Conservation (phyloP, 441 rosid genomes). For the Croton laevigatus region DNA sequence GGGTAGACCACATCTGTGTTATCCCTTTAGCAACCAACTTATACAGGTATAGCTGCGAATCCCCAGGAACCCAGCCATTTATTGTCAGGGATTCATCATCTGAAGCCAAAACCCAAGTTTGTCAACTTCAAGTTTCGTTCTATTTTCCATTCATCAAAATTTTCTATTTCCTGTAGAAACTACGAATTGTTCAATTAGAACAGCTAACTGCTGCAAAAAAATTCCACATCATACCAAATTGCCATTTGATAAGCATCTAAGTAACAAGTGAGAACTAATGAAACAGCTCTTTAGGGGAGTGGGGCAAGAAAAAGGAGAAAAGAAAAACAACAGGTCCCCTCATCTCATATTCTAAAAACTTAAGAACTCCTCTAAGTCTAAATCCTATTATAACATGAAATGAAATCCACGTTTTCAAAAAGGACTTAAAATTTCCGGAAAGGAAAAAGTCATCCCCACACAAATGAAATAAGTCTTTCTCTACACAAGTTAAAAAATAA, state of each 20-base stretch:
- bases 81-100: not conserved
- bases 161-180: not conserved
- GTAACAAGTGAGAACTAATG: not conserved
- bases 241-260: not conserved
- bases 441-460: not conserved
- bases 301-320: not conserved
- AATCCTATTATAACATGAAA: conserved; percentile 2
- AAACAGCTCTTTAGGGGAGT: not conserved
- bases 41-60: not conserved
- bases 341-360: too few species aligned
- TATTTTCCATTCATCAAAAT: not conserved
- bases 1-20: not conserved
- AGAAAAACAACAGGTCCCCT: not conserved
- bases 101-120: not conserved
- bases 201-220: not conserved
- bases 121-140: not conserved
- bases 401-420: not conserved
- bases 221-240: not conserved
- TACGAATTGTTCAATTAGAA: not conserved
- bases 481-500: not conserved
- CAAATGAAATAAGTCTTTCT: not conserved
- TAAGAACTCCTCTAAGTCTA: not conserved
- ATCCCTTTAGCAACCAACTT: not conserved
- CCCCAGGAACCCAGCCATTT: not conserved
- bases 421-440: not conserved